A percentile compares a stretch with the other conserved stretches of the same genome.
These are phyloP conservation scores for Fusarium torreyae DNA, from an alignment of 2,329 filamentous ascomycete genomes.

Conservation along the genomic window DNA sequence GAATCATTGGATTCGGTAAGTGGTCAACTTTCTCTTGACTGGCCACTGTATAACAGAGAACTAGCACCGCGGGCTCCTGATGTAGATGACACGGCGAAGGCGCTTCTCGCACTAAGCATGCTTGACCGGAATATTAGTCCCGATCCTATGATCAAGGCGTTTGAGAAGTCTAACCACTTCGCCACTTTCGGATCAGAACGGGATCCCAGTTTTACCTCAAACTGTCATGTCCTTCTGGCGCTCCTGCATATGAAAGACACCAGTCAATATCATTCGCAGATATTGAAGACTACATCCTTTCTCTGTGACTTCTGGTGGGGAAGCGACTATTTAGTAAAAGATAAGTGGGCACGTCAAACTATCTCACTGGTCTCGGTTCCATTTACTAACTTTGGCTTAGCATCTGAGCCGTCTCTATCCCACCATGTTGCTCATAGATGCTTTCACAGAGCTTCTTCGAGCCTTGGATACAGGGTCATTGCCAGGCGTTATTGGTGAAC, in stretches of 20 bases:
- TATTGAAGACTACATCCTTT: background rate
- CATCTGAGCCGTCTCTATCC: slow-evolving; percentile 2
- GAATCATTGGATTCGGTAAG: slow-evolving; percentile 12
- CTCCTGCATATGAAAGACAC: background rate
- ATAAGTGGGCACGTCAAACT: slow-evolving; percentile 8
- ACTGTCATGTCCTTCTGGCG: background rate
- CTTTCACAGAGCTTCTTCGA: background rate
- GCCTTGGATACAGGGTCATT: background rate
- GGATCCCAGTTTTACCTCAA: slow-evolving; percentile 11
- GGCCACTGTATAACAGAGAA: accelerated
- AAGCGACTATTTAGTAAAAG: background rate
- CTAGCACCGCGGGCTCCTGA: background rate
- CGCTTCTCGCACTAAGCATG: background rate
- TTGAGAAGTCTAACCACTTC: background rate
- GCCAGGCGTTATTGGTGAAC: background rate
- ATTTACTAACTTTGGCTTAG: background rate
- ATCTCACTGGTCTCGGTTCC: background rate
- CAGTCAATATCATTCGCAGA: background rate
- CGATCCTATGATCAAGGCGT: slow-evolving; percentile 2
- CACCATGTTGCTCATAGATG: slow-evolving; percentile 4
- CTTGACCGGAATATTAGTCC: background rate
- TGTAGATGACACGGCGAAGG: slow-evolving; percentile 9
- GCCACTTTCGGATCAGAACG: slow-evolving; percentile 12
- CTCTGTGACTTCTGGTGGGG: slow-evolving; percentile 5
- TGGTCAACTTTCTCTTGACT: accelerated